Percentiles rank a stretch among this genome's conserved stretches.
Evolutionary conservation across 2,329 filamentous ascomycete species (phyloP).

Genomic region (Sordariomycetes sp.): DNA sequence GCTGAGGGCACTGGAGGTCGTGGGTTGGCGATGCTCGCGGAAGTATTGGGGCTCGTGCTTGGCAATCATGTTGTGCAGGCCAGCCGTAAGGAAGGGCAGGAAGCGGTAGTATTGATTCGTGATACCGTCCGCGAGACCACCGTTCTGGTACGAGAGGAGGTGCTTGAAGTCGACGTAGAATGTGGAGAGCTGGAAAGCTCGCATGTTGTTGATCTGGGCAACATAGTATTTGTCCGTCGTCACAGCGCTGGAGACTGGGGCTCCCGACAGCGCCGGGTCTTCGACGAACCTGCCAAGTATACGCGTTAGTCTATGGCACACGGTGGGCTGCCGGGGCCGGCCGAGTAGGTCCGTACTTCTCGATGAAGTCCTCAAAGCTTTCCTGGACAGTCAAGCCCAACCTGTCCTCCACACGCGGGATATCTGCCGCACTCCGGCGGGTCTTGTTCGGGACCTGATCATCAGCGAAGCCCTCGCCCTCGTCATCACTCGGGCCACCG

Average conservation of each 20-base stretch:
- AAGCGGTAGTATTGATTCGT: conserved; percentile 92
- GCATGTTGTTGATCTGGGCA: conserved; percentile 71
- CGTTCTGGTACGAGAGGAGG: conserved; percentile 64
- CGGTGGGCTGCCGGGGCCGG: background rate
- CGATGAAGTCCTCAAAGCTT: conserved; percentile 71
- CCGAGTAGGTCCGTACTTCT: conserved; percentile 42
- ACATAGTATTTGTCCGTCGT: conserved; percentile 78
- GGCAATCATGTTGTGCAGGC: conserved; percentile 83
- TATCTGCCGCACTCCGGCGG: conserved; percentile 29
- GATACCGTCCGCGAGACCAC: conserved; percentile 74
- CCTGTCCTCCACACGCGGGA: conserved; percentile 65
- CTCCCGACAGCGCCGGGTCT: conserved; percentile 51
- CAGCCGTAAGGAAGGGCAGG: conserved; percentile 79
- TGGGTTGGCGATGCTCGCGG: conserved; percentile 79
- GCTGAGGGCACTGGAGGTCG: conserved; percentile 60
- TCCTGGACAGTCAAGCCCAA: conserved; percentile 66
- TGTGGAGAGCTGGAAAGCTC: conserved; percentile 65
- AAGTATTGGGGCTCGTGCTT: conserved; percentile 95
- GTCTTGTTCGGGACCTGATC: conserved; percentile 47
- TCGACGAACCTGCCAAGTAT: conserved; percentile 47
- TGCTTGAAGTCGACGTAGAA: conserved; percentile 85
- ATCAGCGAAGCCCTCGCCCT: conserved; percentile 51
- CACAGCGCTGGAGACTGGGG: conserved; percentile 57
- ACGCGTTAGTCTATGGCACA: conserved; percentile 2
- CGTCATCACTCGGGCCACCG: conserved; percentile 51